These are phyloP conservation scores for Hyaloperonospora brassicae DNA, from an alignment of 352 stramenopile genomes.

Conservation along the genomic window DNA sequence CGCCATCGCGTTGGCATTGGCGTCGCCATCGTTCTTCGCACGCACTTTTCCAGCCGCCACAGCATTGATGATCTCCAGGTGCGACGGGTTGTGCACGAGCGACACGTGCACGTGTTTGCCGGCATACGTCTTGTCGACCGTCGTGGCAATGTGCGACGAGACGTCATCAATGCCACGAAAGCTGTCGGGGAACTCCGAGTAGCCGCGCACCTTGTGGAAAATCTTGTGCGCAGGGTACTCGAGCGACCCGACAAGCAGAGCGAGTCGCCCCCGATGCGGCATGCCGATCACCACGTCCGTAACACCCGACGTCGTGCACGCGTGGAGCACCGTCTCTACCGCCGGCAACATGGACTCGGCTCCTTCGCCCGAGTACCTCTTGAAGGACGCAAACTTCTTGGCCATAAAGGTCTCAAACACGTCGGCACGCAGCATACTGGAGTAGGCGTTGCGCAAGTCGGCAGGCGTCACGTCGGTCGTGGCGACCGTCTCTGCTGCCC, in stretches of 20 bases:
- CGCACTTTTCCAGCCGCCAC: slow-evolving; percentile 79
- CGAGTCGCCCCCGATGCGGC: slow-evolving; percentile 76
- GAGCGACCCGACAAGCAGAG: slow-evolving; percentile 61
- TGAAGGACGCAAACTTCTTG: slow-evolving; percentile 82
- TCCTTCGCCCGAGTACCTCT: slow-evolving; percentile 82
- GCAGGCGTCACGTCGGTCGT: slow-evolving; percentile 40
- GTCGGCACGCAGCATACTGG: slow-evolving; percentile 68
- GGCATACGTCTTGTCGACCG: slow-evolving; percentile 57
- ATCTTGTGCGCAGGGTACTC: slow-evolving; percentile 80
- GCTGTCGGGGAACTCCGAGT: slow-evolving; percentile 58
- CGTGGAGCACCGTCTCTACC: slow-evolving; percentile 60
- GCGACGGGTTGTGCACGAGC: slow-evolving; percentile 79
- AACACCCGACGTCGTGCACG: slow-evolving; percentile 35
- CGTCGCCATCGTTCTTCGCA: slow-evolving; percentile 58
- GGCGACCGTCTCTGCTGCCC: slow-evolving; percentile 40
- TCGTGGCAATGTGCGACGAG: slow-evolving; percentile 78
- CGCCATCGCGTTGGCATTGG: slow-evolving; percentile 24
- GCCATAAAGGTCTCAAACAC: slow-evolving; percentile 83
- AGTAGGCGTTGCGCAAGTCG: slow-evolving; percentile 71
- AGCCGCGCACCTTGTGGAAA: slow-evolving; percentile 73
- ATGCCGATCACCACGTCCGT: slow-evolving; percentile 83
- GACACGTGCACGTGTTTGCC: slow-evolving; percentile 68
- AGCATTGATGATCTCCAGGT: slow-evolving; percentile 85
- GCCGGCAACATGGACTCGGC: slow-evolving; percentile 74
- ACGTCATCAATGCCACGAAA: slow-evolving; percentile 75